Base-by-base conservation (phyloP, 2,329 filamentous ascomycete genomes). In the Diaporthe vexans region DNA sequence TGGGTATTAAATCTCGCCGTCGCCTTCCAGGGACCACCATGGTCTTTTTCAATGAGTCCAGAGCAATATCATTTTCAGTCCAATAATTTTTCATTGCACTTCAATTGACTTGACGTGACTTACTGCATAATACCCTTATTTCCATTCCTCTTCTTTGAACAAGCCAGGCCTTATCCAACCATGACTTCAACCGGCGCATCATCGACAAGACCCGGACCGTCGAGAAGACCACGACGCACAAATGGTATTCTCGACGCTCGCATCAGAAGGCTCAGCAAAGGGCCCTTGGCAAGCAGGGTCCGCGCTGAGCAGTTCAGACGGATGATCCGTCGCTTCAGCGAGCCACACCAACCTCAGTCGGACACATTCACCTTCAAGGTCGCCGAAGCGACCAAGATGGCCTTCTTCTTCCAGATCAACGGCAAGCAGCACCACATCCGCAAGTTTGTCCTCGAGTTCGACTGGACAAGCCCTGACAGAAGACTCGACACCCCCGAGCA, bases 191-290 rank as follows among this genome's bases (percentile, higher is more conserved):
- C 40, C 4, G 9, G 17, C 48, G 24, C 24, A 9, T n/a, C 59
- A 33, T 19, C 40, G 4, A 21, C 17, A 10, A 54, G 33, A 10
- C 48, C 5, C n/a, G n/a, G 33, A 15, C 33, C 21, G 13, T 26
- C 46, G 3, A 43, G 15, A 8, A 1, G 13, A 33, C 5, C 33
- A 11, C 33, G 63, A 17, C 33, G 63, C 33, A 68, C 46, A 3
- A 13, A 3, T 11, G 63, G 63, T 0, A 54, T 68, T 10, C 48
- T 29, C 19, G 63, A 68, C 48, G 63, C 63, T n/a, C 48, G 15
- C 11, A n/a, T 68, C n/a, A 40, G 52, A n/a, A 68, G 52, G 48
- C 48, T 68, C 63, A 68, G 48, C 15, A 29, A 33, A 43, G 40
- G 40, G 15, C 40, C 40, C 15, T 19, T 68, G 33, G 48, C 10